Conservation (phyloP, 805 yeast genomes). For the Candida vaughaniae region DNA sequence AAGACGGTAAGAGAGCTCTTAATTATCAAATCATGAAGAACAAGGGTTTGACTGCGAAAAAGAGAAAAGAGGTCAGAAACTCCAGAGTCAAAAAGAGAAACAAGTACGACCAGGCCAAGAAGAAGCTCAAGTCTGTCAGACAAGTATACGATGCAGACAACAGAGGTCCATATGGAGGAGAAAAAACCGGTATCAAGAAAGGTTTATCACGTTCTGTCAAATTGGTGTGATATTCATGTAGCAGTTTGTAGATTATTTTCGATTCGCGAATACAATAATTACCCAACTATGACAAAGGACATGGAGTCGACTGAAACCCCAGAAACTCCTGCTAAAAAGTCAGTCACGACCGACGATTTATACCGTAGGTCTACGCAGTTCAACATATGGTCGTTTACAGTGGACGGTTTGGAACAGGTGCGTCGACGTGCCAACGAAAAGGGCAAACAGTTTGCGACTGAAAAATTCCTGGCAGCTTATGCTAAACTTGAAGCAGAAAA, state of each 20-base stretch:
- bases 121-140: conserved; percentile 87
- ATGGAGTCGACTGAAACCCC: too few relatives aligned
- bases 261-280: too few relatives aligned
- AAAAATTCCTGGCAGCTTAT: conserved; percentile 26
- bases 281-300: too few relatives aligned
- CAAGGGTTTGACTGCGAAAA: conserved; percentile 90
- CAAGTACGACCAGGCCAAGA: conserved; percentile 92
- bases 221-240: conserved; percentile 5
- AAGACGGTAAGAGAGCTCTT: conserved; percentile 89
- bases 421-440: conserved; percentile 52
- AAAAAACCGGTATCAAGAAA: conserved; percentile 96
- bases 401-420: conserved; percentile 49
- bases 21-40: conserved; percentile 94
- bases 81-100: conserved; percentile 98
- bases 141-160: conserved; percentile 82
- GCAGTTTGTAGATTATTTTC: too few relatives aligned
- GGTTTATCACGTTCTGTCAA: conserved; percentile 85
- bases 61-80: conserved; percentile 92
- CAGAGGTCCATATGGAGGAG: conserved; percentile 79
- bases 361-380: conserved; percentile 87
- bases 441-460: conserved; percentile 45
- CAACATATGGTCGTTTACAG: conserved; percentile 79
- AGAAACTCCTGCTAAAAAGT: conserved; percentile 1
- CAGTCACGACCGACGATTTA: conserved; percentile 75
- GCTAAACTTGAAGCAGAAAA: conserved; percentile 17